Evolutionary conservation across 2,329 filamentous ascomycete genomes (phyloP).

Genomic region (Beauveria brongniartii): DNA sequence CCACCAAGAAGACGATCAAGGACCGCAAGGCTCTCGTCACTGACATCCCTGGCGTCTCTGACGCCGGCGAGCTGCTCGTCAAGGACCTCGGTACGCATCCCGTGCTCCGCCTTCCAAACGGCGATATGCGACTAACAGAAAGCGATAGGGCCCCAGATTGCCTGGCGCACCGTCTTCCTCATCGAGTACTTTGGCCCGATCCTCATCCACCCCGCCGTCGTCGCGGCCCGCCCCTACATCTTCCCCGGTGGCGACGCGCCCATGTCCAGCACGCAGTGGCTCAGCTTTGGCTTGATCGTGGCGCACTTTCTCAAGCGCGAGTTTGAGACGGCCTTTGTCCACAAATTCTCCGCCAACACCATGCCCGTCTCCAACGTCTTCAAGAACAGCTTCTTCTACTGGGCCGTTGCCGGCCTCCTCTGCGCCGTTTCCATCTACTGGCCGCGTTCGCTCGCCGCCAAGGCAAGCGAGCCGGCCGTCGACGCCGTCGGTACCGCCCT

Average conservation of each 20-base stretch:
- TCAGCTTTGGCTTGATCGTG: conserved; percentile 65
- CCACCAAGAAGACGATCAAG: conserved; percentile 55
- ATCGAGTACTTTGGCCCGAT: conserved; percentile 93
- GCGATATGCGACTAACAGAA: neutral
- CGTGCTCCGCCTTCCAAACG: neutral
- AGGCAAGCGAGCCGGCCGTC: conserved; percentile 37
- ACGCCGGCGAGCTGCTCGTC: conserved; percentile 59
- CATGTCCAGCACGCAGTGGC: conserved; percentile 60
- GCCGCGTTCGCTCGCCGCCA: conserved; percentile 61
- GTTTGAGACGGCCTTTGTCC: conserved; percentile 85
- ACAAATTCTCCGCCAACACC: conserved; percentile 89
- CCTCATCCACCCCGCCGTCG: conserved; percentile 69
- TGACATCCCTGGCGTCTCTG: conserved; percentile 39
- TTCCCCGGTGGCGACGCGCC: conserved; percentile 36
- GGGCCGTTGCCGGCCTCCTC: conserved; percentile 71
- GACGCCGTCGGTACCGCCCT: conserved; percentile 62
- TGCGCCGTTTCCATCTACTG: conserved; percentile 81
- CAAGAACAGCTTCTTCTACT: conserved; percentile 95
- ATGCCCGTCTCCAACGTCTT: conserved; percentile 90
- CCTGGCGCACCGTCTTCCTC: conserved; percentile 88
- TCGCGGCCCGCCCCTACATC: conserved; percentile 62
- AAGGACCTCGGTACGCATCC: conserved; percentile 76
- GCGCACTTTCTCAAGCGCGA: conserved; percentile 93
- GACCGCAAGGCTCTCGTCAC: conserved; percentile 48
- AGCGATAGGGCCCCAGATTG: conserved; percentile 68